Evolutionary conservation across 257 asterid species (phyloP).

Genomic region (Primulina huaijiensis): DNA sequence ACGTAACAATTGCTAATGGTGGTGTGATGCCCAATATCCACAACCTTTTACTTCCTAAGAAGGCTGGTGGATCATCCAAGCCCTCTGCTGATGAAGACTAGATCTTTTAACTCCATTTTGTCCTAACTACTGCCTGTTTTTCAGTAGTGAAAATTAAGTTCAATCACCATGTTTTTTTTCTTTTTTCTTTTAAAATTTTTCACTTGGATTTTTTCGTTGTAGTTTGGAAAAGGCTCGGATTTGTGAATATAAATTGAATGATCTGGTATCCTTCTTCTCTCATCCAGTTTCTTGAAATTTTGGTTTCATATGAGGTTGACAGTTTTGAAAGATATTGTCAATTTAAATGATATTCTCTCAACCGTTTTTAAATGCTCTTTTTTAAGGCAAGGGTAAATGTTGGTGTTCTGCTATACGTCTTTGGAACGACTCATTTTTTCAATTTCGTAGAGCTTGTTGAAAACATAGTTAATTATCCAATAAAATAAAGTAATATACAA

Average conservation of each 20-base stretch:
- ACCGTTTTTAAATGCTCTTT: no score
- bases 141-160: background rate
- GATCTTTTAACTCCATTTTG: background rate
- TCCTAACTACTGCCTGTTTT: background rate
- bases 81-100: slow-evolving; percentile 64
- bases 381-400: no score
- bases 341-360: no score
- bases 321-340: no score
- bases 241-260: background rate
- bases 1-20: slow-evolving; percentile 78
- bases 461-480: no score
- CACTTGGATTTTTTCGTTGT: background rate
- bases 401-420: no score
- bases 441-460: no score
- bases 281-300: background rate
- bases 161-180: background rate
- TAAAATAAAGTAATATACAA: no score
- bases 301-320: no score
- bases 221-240: background rate
- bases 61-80: slow-evolving; percentile 58
- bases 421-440: no score
- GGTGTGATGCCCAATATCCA: slow-evolving; percentile 89
- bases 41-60: slow-evolving; percentile 73
- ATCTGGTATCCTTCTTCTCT: background rate
- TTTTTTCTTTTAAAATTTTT: background rate